phyloP scores from a whole-genome alignment of 2,329 filamentous ascomycete species.

The Diaporthe citri region DNA sequence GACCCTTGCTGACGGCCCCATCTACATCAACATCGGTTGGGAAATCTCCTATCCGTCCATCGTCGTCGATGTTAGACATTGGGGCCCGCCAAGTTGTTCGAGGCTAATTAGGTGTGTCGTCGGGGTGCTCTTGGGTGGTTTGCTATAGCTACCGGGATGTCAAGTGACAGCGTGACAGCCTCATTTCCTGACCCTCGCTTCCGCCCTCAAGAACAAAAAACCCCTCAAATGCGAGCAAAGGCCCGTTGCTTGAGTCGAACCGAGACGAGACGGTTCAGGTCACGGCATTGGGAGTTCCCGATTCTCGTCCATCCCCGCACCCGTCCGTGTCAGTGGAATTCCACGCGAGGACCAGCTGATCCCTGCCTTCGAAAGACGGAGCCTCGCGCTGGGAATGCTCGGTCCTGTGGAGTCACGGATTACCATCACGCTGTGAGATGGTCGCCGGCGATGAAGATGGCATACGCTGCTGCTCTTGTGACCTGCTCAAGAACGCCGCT shows the following conservation, averaged over 20 bases:
- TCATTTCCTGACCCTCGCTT: background rate
- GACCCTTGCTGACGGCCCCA: slow-evolving; percentile 24
- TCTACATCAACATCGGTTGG: slow-evolving; percentile 8
- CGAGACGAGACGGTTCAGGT: background rate
- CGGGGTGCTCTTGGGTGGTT: background rate
- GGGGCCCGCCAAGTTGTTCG: background rate
- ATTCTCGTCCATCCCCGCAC: slow-evolving; percentile 3
- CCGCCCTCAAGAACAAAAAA: background rate
- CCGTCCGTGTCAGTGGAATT: background rate
- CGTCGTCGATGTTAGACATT: background rate
- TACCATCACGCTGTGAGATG: background rate
- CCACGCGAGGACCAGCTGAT: background rate
- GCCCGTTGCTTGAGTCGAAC: slow-evolving; percentile 10
- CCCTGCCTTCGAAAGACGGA: background rate
- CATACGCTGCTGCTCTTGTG: background rate
- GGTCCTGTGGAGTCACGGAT: background rate
- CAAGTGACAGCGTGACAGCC: slow-evolving; percentile 14
- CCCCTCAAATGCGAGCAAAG: background rate
- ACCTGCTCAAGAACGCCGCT: background rate
- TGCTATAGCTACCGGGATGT: background rate
- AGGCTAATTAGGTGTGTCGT: background rate
- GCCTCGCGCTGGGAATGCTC: background rate
- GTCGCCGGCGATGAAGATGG: background rate
- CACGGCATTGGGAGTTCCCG: background rate
- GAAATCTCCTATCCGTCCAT: slow-evolving; percentile 7